Conservation (phyloP, 169 alveolate species). For the Plasmodium vinckei region DNA sequence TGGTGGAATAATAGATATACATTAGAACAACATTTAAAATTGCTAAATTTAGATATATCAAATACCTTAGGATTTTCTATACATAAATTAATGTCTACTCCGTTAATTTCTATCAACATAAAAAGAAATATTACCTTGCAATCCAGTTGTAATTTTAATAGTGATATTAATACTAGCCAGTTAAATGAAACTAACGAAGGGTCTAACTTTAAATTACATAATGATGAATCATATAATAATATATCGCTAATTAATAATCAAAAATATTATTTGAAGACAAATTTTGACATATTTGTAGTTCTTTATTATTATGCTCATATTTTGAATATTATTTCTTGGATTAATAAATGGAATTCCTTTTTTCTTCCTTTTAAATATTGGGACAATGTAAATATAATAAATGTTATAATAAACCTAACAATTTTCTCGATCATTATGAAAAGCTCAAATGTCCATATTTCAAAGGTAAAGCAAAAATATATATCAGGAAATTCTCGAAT, state of each 20-base stretch:
- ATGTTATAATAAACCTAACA: slow-evolving; percentile 48
- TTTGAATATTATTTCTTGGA: slow-evolving; percentile 42
- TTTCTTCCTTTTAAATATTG: slow-evolving; percentile 56
- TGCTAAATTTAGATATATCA: slow-evolving; percentile 62
- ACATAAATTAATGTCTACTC: slow-evolving; percentile 66
- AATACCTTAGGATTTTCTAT: slow-evolving; percentile 64
- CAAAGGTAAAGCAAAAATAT: slow-evolving; percentile 40
- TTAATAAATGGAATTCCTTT: slow-evolving; percentile 44
- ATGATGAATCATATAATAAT: slow-evolving; percentile 6
- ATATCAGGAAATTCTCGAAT: neutral
- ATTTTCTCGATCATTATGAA: slow-evolving; percentile 51
- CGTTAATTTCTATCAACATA: slow-evolving; percentile 47
- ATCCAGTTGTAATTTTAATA: neutral
- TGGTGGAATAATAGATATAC: slow-evolving; percentile 77
- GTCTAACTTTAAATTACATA: neutral
- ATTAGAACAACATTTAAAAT: slow-evolving; percentile 72
- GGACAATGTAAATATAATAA: slow-evolving; percentile 21
- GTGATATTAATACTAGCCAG: neutral
- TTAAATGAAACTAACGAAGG: neutral
- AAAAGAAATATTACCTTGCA: slow-evolving; percentile 3
- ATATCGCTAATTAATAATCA: slow-evolving; percentile 63
- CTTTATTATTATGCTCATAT: slow-evolving; percentile 59
- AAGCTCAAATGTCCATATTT: slow-evolving; percentile 63
- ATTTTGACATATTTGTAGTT: slow-evolving; percentile 70
- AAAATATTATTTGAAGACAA: slow-evolving; percentile 45